phyloP scores from a whole-genome alignment of 495 filamentous ascomycete species.

The Daldinia vernicosa region DNA sequence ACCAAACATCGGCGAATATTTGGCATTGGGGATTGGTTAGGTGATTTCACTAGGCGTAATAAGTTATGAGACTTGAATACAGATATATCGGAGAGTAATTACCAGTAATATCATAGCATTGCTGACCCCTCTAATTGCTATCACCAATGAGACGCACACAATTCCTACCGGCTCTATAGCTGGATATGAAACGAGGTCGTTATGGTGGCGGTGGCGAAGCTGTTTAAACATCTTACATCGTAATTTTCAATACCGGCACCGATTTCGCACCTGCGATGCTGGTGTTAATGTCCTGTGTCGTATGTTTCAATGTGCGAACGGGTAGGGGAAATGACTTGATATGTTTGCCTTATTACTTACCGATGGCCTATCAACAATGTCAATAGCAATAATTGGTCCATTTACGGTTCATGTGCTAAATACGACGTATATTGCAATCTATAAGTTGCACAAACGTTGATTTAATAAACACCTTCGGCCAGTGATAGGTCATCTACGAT shows the following conservation, averaged over 20 bases:
- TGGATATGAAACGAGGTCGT: not conserved
- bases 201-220: not conserved
- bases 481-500: not conserved
- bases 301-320: not conserved
- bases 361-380: not conserved
- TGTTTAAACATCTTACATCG: not conserved
- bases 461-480: not conserved
- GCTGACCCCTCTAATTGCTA: not conserved
- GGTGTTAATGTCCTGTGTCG: not conserved
- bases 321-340: not conserved
- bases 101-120: not conserved
- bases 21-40: not conserved
- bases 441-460: not conserved
- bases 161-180: not conserved
- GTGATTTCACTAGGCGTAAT: not conserved
- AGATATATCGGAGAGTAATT: not conserved
- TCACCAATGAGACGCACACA: not conserved
- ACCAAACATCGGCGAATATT: not conserved
- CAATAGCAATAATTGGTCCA: not conserved
- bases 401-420: not conserved
- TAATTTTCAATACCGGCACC: not conserved
- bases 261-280: not conserved
- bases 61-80: not conserved
- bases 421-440: not conserved
- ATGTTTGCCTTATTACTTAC: not conserved